Conservation (phyloP, 768 basidiomycete genomes). For the Trametopsis cervina region DNA sequence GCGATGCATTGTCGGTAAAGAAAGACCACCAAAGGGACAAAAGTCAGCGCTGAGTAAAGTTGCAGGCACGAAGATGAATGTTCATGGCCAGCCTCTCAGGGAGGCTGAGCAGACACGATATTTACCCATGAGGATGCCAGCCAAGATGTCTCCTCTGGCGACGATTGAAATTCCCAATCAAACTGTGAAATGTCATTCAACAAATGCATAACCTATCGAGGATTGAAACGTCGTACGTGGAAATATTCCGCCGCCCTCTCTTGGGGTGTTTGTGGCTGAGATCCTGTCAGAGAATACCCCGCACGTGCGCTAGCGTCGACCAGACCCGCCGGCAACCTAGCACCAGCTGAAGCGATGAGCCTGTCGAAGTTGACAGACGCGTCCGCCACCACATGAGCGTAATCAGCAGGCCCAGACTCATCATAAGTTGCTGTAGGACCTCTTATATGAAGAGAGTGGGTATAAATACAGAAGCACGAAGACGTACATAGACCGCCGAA, state of each 20-base stretch:
- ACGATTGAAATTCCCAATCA: constrained; percentile 46
- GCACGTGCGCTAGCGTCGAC: constrained; percentile 50
- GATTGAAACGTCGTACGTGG: constrained; percentile 23
- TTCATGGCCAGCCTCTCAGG: too few relatives aligned
- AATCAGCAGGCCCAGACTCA: constrained; percentile 41
- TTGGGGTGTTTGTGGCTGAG: constrained; percentile 36
- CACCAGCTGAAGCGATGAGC: constrained; percentile 41
- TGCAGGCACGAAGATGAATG: too few relatives aligned
- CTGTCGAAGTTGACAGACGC: constrained; percentile 33
- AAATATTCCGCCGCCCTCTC: constrained; percentile 54
- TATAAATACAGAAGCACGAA: neutral
- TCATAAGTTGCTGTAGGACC: constrained; percentile 44
- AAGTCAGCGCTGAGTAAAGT: constrained; percentile 10
- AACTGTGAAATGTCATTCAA: constrained; percentile 14
- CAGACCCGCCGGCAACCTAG: constrained; percentile 33
- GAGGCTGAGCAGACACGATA: too few relatives aligned
- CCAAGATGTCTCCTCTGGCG: constrained; percentile 58
- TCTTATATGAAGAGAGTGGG: neutral
- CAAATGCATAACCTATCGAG: neutral
- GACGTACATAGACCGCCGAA: constrained; percentile 36
- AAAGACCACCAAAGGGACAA: neutral
- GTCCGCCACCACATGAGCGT: constrained; percentile 35
- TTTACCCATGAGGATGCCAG: constrained; percentile 59
- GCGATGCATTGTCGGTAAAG: constrained; percentile 34
- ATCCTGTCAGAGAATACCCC: constrained; percentile 46